A percentile compares a stretch with the other conserved stretches of the same genome.
These are phyloP conservation scores for Acer campestre DNA, from an alignment of 345 rosid genomes.

Conservation along the genomic window DNA sequence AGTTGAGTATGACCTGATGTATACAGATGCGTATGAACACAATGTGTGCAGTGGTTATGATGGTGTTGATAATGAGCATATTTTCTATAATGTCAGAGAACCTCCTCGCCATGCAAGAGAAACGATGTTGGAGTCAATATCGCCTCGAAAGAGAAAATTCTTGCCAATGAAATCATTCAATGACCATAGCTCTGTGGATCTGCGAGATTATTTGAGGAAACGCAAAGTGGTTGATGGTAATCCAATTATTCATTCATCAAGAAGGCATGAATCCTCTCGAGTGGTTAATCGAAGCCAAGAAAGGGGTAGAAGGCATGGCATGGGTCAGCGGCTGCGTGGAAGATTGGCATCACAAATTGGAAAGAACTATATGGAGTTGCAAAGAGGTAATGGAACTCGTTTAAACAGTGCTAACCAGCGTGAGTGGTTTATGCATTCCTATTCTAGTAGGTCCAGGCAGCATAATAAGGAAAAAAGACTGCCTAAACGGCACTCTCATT, in stretches of 20 bases:
- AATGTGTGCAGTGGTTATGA: slow-evolving; percentile 26
- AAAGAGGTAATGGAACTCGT: slow-evolving; percentile 24
- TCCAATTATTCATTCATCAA: slow-evolving; percentile 22
- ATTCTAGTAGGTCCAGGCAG: slow-evolving; percentile 22
- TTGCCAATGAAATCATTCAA: slow-evolving; percentile 25
- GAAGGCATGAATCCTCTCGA: slow-evolving; percentile 31
- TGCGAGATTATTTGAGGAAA: slow-evolving; percentile 39
- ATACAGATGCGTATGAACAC: slow-evolving; percentile 26
- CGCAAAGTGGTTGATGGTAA: slow-evolving; percentile 27
- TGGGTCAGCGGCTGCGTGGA: slow-evolving; percentile 23
- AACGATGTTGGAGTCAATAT: slow-evolving; percentile 31
- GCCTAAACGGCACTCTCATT: slow-evolving; percentile 17
- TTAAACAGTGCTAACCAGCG: slow-evolving; percentile 21
- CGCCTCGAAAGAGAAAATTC: slow-evolving; percentile 35
- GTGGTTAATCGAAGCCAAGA: slow-evolving; percentile 20
- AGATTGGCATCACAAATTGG: slow-evolving; percentile 38
- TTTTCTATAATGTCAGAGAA: slow-evolving; percentile 24
- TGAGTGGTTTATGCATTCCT: slow-evolving; percentile 27
- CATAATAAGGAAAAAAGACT: slow-evolving; percentile 28
- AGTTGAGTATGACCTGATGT: slow-evolving; percentile 30
- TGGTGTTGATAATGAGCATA: slow-evolving; percentile 25
- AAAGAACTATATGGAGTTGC: slow-evolving; percentile 28
- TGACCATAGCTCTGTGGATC: slow-evolving; percentile 31
- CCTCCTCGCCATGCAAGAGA: slow-evolving; percentile 19
- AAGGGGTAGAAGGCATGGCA: slow-evolving; percentile 29